Conservation (phyloP, 2,329 filamentous ascomycete species). For the Sclerotinia sclerotiorum region DNA sequence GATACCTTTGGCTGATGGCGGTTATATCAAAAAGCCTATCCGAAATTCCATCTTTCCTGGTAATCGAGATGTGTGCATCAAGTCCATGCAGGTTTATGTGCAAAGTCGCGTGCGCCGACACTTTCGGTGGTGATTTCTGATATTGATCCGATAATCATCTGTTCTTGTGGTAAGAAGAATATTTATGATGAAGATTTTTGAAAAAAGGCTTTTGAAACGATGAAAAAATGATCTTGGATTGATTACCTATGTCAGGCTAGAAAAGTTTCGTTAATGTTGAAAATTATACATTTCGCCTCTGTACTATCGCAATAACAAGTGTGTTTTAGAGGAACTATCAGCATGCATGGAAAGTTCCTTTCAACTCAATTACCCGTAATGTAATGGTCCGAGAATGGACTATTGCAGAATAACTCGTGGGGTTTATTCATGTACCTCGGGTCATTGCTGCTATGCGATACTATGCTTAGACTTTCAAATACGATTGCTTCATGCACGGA, state of each 20-base stretch:
- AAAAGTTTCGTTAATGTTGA: background rate
- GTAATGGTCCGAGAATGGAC: background rate
- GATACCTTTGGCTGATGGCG: background rate
- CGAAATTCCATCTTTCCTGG: background rate
- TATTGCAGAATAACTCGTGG: background rate
- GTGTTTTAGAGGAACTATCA: background rate
- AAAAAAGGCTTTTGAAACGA: background rate
- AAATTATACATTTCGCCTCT: background rate
- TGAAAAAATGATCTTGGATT: background rate
- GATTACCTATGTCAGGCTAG: background rate
- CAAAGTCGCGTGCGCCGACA: background rate
- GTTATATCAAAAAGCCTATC: background rate
- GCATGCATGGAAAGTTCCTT: conserved; percentile 2
- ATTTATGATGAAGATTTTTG: background rate
- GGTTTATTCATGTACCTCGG: background rate
- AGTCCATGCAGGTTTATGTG: background rate
- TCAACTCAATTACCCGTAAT: background rate
- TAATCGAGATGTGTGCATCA: background rate
- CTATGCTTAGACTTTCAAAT: background rate
- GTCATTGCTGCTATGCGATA: background rate
- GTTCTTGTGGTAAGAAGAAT: background rate
- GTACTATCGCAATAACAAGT: background rate
- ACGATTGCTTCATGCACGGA: background rate
- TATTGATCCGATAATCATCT: background rate
- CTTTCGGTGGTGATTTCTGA: background rate